Percentiles rank a stretch among this genome's conserved stretches.
Evolutionary conservation across 352 stramenopile species (phyloP).

Genomic region (Peronospora destructor): DNA sequence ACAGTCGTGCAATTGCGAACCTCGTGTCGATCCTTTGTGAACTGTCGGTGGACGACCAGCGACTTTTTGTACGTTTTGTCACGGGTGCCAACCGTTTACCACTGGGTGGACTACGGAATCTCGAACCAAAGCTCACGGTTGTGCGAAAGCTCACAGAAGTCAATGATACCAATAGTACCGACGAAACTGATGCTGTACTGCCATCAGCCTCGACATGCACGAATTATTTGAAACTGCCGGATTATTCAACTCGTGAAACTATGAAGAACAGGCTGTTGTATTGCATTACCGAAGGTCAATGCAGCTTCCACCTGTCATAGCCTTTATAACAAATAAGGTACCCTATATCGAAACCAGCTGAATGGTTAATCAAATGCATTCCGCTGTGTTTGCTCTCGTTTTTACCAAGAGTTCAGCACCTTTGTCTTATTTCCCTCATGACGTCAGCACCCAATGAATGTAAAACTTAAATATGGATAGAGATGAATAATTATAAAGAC

Average conservation of each 20-base stretch:
- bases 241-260: slow-evolving; percentile 74
- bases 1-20: slow-evolving; percentile 59
- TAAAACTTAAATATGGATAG: no score
- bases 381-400: no score
- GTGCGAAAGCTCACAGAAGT: slow-evolving; percentile 66
- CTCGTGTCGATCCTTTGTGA: slow-evolving; percentile 75
- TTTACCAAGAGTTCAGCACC: no score
- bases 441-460: no score
- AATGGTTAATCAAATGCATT: no score
- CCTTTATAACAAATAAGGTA: no score
- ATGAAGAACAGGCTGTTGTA: slow-evolving; percentile 71
- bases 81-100: slow-evolving; percentile 82
- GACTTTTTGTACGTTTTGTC: slow-evolving; percentile 87
- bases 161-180: slow-evolving; percentile 7
- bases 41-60: slow-evolving; percentile 58
- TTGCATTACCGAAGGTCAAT: slow-evolving; percentile 81
- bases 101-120: slow-evolving; percentile 67
- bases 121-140: slow-evolving; percentile 85
- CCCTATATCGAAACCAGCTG: no score
- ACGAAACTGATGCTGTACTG: slow-evolving; percentile 45
- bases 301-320: slow-evolving; percentile 79
- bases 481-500: no score
- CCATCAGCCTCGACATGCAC: slow-evolving; percentile 86
- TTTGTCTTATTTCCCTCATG: no score
- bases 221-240: slow-evolving; percentile 89